phyloP scores from a whole-genome alignment of 2,329 filamentous ascomycete genomes.

The Fonsecaea nubica region DNA sequence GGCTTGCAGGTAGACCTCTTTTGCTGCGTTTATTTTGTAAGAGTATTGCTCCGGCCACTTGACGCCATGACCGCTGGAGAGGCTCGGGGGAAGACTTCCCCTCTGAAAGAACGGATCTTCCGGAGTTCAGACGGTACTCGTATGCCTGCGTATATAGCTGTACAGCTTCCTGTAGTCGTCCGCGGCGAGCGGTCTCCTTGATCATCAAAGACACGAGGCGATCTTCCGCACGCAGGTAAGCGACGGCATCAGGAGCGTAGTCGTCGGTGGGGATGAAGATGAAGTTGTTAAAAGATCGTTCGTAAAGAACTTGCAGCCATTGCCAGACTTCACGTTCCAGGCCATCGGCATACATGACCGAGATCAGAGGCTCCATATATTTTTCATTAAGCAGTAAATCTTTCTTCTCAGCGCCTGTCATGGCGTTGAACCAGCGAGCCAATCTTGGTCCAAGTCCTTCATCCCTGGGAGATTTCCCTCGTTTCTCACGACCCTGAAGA shows the following conservation, averaged over 20 bases:
- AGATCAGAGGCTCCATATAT: conserved; percentile 22
- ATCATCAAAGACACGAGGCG: conserved; percentile 37
- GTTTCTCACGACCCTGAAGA: conserved; percentile 29
- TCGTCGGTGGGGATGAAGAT: conserved; percentile 14
- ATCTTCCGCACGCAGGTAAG: conserved; percentile 35
- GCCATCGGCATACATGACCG: conserved; percentile 33
- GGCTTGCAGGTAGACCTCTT: conserved; percentile 38
- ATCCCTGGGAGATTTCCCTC: conserved; percentile 12
- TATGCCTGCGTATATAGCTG: conserved; percentile 37
- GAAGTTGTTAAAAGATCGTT: conserved; percentile 26
- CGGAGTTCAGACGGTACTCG: conserved; percentile 37
- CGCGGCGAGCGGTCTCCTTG: conserved; percentile 26
- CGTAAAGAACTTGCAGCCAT: conserved; percentile 36
- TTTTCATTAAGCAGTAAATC: conserved; percentile 29
- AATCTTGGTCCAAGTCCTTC: conserved; percentile 31
- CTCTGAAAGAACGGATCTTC: conserved; percentile 33
- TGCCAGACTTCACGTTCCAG: conserved; percentile 40
- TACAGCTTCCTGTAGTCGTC: conserved; percentile 32
- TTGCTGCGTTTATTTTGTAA: conserved; percentile 36
- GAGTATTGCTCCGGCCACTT: conserved; percentile 41
- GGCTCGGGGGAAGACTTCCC: conserved; percentile 8
- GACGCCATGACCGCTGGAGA: conserved; percentile 32
- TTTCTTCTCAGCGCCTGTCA: conserved; percentile 27
- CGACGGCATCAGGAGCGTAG: conserved; percentile 12
- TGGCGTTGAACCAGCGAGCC: conserved; percentile 35